Percentiles rank a stretch among this genome's conserved stretches.
These are phyloP conservation scores for Noccaea bulbosa DNA, from an alignment of 345 rosid genomes.

Conservation along the genomic window DNA sequence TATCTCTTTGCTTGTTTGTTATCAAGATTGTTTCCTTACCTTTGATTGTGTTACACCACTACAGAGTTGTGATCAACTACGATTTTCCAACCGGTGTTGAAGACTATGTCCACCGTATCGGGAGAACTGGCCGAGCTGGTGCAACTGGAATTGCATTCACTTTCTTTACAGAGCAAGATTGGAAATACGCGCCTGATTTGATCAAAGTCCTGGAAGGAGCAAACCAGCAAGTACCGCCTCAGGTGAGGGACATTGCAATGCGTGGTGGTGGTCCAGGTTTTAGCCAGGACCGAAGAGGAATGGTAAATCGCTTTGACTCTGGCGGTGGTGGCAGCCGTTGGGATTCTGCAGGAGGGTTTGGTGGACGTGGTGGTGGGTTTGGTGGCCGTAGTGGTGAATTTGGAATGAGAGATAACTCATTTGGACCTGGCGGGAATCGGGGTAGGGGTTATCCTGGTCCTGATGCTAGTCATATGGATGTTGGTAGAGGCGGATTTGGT, in stretches of 20 bases:
- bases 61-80: slow-evolving; percentile 90
- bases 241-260: slow-evolving; percentile 81
- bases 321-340: slow-evolving; percentile 64
- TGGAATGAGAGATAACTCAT: slow-evolving; percentile 55
- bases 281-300: slow-evolving; percentile 70
- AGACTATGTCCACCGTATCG: slow-evolving; percentile 98
- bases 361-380: slow-evolving; percentile 58
- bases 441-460: slow-evolving; percentile 75
- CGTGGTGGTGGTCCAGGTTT: slow-evolving; percentile 68
- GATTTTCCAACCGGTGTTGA: slow-evolving; percentile 95
- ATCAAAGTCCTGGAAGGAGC: slow-evolving; percentile 92
- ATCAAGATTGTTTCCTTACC: slow-evolving; percentile 20
- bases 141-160: slow-evolving; percentile 94
- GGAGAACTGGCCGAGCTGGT: slow-evolving; percentile 99
- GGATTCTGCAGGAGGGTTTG: slow-evolving; percentile 65
- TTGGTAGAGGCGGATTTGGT: slow-evolving; percentile 69
- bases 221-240: slow-evolving; percentile 87
- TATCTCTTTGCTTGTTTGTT: slow-evolving; percentile 23
- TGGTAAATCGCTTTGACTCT: slow-evolving; percentile 70
- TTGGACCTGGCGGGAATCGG: slow-evolving; percentile 65
- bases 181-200: slow-evolving; percentile 84
- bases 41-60: slow-evolving; percentile 18
- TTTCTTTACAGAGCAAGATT: slow-evolving; percentile 90
- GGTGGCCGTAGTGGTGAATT: slow-evolving; percentile 49
- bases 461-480: slow-evolving; percentile 48